phyloP scores from a whole-genome alignment of 2,329 filamentous ascomycete genomes.

The Cladosporium sp. region DNA sequence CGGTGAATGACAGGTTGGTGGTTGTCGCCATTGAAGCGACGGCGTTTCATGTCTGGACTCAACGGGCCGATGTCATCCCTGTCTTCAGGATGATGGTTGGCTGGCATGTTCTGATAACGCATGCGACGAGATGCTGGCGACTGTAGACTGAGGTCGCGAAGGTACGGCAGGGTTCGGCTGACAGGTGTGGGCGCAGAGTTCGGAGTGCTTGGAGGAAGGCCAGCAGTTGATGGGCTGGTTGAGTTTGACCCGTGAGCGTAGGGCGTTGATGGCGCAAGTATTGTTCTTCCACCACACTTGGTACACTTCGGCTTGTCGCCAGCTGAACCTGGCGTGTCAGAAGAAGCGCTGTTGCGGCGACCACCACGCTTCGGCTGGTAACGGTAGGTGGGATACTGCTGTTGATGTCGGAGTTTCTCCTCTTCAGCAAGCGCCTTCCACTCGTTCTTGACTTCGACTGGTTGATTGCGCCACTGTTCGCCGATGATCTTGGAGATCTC shows the following conservation, averaged over 20 bases:
- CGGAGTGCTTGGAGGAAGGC: slow-evolving; percentile 27
- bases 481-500: slow-evolving; percentile 98
- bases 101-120: slow-evolving; percentile 26
- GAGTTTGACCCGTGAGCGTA: slow-evolving; percentile 28
- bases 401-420: slow-evolving; percentile 84
- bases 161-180: slow-evolving; percentile 32
- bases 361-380: slow-evolving; percentile 71
- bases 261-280: slow-evolving; percentile 59
- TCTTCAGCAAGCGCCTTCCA: slow-evolving; percentile 92
- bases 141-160: slow-evolving; percentile 32
- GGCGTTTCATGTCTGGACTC: slow-evolving; percentile 58
- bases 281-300: slow-evolving; percentile 67
- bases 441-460: slow-evolving; percentile 68
- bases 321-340: slow-evolving; percentile 25
- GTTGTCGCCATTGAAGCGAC: slow-evolving; percentile 50
- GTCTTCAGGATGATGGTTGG: slow-evolving; percentile 27
- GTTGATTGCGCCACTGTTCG: slow-evolving; percentile 79
- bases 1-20: slow-evolving; percentile 38
- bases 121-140: slow-evolving; percentile 29
- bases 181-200: slow-evolving; percentile 29
- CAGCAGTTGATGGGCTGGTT: slow-evolving; percentile 24
- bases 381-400: slow-evolving; percentile 87
- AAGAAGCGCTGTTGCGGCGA: slow-evolving; percentile 40
- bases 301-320: slow-evolving; percentile 53
- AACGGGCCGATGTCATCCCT: slow-evolving; percentile 43